A percentile compares a stretch with the other conserved stretches of the same genome.
Evolutionary conservation across 352 stramenopile genomes (phyloP).

Genomic region (Phytopythium kandeliae): DNA sequence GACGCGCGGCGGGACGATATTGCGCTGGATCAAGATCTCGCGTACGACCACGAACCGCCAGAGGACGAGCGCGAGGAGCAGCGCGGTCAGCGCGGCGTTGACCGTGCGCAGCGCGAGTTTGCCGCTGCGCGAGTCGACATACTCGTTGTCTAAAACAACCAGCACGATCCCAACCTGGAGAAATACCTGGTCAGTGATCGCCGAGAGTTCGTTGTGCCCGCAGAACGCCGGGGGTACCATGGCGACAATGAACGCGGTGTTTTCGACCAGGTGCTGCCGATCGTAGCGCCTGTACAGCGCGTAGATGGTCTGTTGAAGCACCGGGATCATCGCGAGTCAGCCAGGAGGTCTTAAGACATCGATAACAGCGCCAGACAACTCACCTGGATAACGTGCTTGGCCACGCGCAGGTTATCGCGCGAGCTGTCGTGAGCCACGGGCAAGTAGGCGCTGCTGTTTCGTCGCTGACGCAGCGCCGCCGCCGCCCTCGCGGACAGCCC

Average conservation of each 20-base stretch:
- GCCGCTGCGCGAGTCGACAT: conserved; percentile 19
- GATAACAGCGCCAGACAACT: conserved; percentile 2
- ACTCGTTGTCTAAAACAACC: conserved; percentile 69
- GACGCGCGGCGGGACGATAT: conserved; percentile 46
- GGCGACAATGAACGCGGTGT: conserved; percentile 44
- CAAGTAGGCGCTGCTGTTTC: conserved; percentile 38
- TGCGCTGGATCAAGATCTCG: conserved; percentile 57
- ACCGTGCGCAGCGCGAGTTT: conserved; percentile 35
- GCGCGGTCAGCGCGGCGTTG: conserved; percentile 37
- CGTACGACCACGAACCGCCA: conserved; percentile 52
- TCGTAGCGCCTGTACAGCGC: conserved; percentile 60
- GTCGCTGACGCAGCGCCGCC: conserved; percentile 8
- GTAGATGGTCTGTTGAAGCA: conserved; percentile 40
- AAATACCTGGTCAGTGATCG: too few relatives aligned
- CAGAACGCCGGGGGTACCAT: too few relatives aligned
- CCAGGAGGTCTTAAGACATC: too few relatives aligned
- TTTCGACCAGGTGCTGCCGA: conserved; percentile 50
- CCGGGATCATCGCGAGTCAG: too few relatives aligned
- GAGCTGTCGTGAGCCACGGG: conserved; percentile 14
- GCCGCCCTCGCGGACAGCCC: conserved; percentile 7
- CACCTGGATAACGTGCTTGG: conserved; percentile 47
- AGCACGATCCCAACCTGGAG: conserved; percentile 41
- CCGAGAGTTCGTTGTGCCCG: too few relatives aligned
- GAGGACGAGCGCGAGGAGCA: conserved; percentile 44
- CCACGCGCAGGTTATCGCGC: conserved; percentile 30